phyloP scores from a whole-genome alignment of 768 basidiomycete species.

The Tricholomella constricta region DNA sequence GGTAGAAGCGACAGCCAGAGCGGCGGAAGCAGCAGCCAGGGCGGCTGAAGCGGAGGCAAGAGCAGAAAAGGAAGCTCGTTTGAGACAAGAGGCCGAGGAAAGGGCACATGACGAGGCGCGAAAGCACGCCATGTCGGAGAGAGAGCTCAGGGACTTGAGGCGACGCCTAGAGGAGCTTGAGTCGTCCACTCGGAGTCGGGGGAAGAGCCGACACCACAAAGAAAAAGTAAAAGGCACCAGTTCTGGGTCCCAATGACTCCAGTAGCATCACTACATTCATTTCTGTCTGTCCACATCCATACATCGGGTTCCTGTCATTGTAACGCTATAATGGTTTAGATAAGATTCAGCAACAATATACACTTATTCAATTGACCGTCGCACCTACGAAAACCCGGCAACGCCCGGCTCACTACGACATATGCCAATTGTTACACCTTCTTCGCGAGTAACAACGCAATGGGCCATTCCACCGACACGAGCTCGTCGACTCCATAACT shows the following conservation, averaged over 20 bases:
- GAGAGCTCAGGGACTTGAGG: slow-evolving; percentile 13
- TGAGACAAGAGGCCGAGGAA: slow-evolving; percentile 15
- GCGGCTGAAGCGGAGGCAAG: slow-evolving; percentile 14
- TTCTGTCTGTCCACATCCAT: neutral
- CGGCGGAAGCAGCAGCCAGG: slow-evolving; percentile 11
- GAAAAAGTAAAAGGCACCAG: neutral
- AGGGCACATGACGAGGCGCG: slow-evolving; percentile 14
- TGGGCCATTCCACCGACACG: slow-evolving; percentile 52
- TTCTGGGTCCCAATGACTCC: neutral
- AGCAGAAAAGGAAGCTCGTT: slow-evolving; percentile 12
- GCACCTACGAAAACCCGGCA: no score
- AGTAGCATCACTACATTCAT: slow-evolving; percentile 2
- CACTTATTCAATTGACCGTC: no score
- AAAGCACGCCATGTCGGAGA: slow-evolving; percentile 11
- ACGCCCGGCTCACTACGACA: neutral
- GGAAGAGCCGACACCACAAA: neutral
- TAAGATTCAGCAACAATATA: neutral
- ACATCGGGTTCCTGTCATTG: neutral
- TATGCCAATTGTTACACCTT: slow-evolving; percentile 10
- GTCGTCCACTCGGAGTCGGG: neutral
- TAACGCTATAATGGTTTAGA: slow-evolving; percentile 1
- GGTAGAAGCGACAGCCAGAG: slow-evolving; percentile 10
- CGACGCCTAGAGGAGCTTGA: slow-evolving; percentile 15
- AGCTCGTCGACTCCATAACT: slow-evolving; percentile 38
- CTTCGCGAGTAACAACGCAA: slow-evolving; percentile 43